Conservation (phyloP, 768 basidiomycete genomes). For the Omphalotus guepiniiformis region DNA sequence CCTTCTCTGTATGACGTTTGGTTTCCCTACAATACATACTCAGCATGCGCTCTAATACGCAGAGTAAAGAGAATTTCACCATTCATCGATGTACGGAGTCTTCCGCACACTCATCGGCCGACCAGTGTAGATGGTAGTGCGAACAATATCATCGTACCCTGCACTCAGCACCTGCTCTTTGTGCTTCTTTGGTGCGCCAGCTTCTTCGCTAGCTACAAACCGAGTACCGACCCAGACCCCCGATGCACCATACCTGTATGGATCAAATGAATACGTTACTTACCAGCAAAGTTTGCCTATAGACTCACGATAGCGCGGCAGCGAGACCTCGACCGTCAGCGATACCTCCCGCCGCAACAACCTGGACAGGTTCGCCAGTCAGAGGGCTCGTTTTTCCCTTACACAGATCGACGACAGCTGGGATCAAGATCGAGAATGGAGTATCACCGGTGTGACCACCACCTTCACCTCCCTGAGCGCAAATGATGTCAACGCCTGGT, state of each 20-base stretch:
- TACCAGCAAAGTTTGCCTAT: too few species aligned
- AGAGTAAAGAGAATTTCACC: slow-evolving; percentile 36
- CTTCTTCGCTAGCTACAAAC: slow-evolving; percentile 79
- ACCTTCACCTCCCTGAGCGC: slow-evolving; percentile 85
- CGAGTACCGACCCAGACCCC: slow-evolving; percentile 89
- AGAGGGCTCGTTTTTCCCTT: slow-evolving; percentile 65
- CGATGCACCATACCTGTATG: slow-evolving; percentile 66
- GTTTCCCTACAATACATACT: slow-evolving; percentile 47
- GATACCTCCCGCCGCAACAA: slow-evolving; percentile 84
- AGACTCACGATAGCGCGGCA: slow-evolving; percentile 68
- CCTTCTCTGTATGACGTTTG: slow-evolving; percentile 54
- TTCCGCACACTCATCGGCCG: slow-evolving; percentile 79
- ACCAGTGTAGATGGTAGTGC: slow-evolving; percentile 73
- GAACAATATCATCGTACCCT: slow-evolving; percentile 69
- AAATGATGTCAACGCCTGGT: slow-evolving; percentile 83
- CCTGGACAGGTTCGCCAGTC: slow-evolving; percentile 70
- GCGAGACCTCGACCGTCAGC: slow-evolving; percentile 81
- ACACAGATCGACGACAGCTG: slow-evolving; percentile 78
- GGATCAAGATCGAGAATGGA: slow-evolving; percentile 77
- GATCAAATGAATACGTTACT: not conserved
- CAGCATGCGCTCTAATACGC: not conserved
- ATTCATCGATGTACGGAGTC: slow-evolving; percentile 74
- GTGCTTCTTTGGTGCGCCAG: slow-evolving; percentile 71
- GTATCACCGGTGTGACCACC: slow-evolving; percentile 88
- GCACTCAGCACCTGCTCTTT: slow-evolving; percentile 65